Evolutionary conservation across 2,329 filamentous ascomycete genomes (phyloP), one percentile per base, ranked within the genome.

Genomic region (Clonostachys solani): DNA sequence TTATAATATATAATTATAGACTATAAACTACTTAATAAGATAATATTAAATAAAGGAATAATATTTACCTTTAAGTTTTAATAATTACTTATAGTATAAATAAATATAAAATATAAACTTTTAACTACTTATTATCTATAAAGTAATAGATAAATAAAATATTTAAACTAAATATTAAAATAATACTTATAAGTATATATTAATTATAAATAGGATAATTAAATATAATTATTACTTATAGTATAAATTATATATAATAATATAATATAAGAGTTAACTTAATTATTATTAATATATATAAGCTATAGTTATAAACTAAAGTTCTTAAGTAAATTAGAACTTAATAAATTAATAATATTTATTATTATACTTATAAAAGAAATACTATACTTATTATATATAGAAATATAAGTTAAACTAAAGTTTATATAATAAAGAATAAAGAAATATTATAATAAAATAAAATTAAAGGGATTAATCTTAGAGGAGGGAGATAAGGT

Each of bases 401-500:
- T 16, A 9, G 37, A 47, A 29, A 41, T 42, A 43, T 40, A 12
- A 40, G 5, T 33, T 40, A 19, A 44, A 47, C 34, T 37, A 33
- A 40, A 38, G 12, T 42, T 45, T 43, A 45, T 40, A 4, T 33
- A 46, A 4, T 18, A 45, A 35, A 13, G n/a, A 42, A 19, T 40
- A 19, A 43, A 43, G 4, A 18, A 34, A 42, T 42, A 42, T 18
- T 42, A 42, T 42, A 42, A 48, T 19, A 23, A 33, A 47, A 47
- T n/a, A 42, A 42, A 15, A 50, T 6, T 42, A 33, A 46, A 43
- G 23, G 36, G 40, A 46, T 29, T 46, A 50, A 50, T 38, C 15
- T 40, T 50, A 45, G 5, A 23, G 15, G 37, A 50, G 29, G 40
- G 46, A 42, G 36, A 48, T 48, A 50, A 43, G 44, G 34, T 48